These are phyloP conservation scores for Paramecium primaurelia DNA, from an alignment of 73 alveolate species.

Conservation along the genomic window DNA sequence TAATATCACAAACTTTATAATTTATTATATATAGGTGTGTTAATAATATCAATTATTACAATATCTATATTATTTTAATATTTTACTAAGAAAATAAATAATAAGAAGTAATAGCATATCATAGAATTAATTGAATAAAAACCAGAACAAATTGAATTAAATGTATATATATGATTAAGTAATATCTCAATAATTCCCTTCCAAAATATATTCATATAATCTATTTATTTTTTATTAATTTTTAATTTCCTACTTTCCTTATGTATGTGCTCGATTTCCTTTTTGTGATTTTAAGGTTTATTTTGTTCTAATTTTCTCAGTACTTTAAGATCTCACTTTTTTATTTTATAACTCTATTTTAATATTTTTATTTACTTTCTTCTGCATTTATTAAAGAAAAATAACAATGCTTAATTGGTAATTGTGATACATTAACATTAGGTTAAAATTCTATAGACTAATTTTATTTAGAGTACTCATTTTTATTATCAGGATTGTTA, in stretches of 20 bases:
- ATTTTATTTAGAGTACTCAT: background rate
- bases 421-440: background rate
- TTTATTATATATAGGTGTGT: background rate
- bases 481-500: background rate
- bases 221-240: background rate
- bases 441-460: background rate
- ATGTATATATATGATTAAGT: background rate
- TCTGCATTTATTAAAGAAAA: background rate
- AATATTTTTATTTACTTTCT: background rate
- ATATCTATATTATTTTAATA: background rate
- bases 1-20: background rate
- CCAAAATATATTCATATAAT: background rate
- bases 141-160: background rate
- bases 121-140: background rate
- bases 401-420: background rate
- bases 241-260: background rate
- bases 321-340: background rate
- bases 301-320: background rate
- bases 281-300: background rate
- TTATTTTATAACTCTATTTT: background rate
- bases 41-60: background rate
- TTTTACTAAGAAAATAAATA: background rate
- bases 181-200: background rate
- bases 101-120: background rate
- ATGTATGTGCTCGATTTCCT: background rate